Base-by-base conservation (phyloP, 176 grass and related monocot species). In the Calamus simplicifolius region DNA sequence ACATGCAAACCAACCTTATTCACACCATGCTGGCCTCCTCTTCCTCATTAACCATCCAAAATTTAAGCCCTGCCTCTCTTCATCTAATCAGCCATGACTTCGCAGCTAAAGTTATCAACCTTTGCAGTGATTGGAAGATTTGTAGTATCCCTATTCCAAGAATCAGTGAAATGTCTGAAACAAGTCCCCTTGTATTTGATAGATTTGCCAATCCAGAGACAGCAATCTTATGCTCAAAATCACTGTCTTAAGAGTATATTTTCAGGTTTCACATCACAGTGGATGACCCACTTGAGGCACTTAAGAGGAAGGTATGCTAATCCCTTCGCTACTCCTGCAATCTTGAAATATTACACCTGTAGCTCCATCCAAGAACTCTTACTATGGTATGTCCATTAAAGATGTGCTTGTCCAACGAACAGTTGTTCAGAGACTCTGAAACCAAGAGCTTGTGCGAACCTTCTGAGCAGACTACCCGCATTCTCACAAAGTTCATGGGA, bases 221-320 rank as follows among this genome's bases (percentile, higher is more conserved):
- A 51, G 62, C 62, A 49, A 67, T 75, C 30, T 75, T 75, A 25
- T 61, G 72, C 48, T 75, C 72, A 29, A 75, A 75, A 58, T 75
- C 72, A 58, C 52, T 59, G 16, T 26, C 72, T 3, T 3, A 75
- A 30, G 16, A 75, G 62, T 57, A 75, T 67, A 21, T 75, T 75
- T 51, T 75, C 62, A 51, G 72, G 83, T 18, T 86, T 86, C 69
- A 86, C 71, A 66, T 86, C 78, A 55, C 78, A 86, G 25, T 86
- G 78, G 19, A 86, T 61, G 52, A 81, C 70, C 83, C 78, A 86
- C 25, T 86, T 73, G 8, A 86, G 28, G 35, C 83, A 86, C 58
- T 88, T 75, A 1, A 19, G 69, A 12, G 82, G 84, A 35, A 88
- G 67, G 54, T 82, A 88, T 0, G 84, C 79, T 55, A 82, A 35